Evolutionary conservation across 441 rosid species (phyloP).

Genomic region (Sinapis alba): DNA sequence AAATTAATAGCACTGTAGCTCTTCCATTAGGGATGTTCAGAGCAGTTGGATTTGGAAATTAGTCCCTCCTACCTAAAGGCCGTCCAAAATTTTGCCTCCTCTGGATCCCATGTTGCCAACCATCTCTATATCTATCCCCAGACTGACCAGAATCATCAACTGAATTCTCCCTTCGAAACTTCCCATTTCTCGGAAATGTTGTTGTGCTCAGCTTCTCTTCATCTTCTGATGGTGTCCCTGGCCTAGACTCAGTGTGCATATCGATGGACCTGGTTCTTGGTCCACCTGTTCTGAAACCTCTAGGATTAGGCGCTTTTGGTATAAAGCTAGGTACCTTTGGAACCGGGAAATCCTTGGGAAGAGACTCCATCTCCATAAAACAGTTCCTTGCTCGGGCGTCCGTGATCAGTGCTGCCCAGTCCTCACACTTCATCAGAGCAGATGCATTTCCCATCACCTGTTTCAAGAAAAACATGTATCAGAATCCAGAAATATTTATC

Average conservation of each 20-base stretch:
- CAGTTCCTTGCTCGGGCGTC: slow-evolving; percentile 93
- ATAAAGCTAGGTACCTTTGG: slow-evolving; percentile 56
- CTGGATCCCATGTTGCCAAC: slow-evolving; percentile 77
- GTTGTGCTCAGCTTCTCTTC: slow-evolving; percentile 56
- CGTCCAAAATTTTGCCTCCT: slow-evolving; percentile 56
- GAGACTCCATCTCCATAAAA: slow-evolving; percentile 87
- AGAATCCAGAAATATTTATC: slow-evolving; percentile 8
- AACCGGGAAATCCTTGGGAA: slow-evolving; percentile 71
- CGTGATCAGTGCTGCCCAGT: slow-evolving; percentile 89
- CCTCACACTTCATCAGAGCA: slow-evolving; percentile 82
- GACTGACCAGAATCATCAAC: slow-evolving; percentile 61
- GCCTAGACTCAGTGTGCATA: slow-evolving; percentile 62
- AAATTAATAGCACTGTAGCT: slow-evolving; percentile 6
- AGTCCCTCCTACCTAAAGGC: slow-evolving; percentile 64
- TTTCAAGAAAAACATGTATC: slow-evolving; percentile 6
- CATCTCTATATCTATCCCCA: slow-evolving; percentile 67
- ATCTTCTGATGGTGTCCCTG: slow-evolving; percentile 74
- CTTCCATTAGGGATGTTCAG: slow-evolving; percentile 67
- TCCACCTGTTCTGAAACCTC: slow-evolving; percentile 71
- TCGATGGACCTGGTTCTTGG: slow-evolving; percentile 71
- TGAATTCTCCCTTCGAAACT: slow-evolving; percentile 56
- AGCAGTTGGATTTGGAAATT: slow-evolving; percentile 32
- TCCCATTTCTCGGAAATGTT: slow-evolving; percentile 59
- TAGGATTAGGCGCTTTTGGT: slow-evolving; percentile 58
- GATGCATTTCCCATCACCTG: slow-evolving; percentile 99